These are phyloP conservation scores for Pneumocystis jirovecii DNA, from an alignment of 1,139 yeast genomes.

Conservation along the genomic window DNA sequence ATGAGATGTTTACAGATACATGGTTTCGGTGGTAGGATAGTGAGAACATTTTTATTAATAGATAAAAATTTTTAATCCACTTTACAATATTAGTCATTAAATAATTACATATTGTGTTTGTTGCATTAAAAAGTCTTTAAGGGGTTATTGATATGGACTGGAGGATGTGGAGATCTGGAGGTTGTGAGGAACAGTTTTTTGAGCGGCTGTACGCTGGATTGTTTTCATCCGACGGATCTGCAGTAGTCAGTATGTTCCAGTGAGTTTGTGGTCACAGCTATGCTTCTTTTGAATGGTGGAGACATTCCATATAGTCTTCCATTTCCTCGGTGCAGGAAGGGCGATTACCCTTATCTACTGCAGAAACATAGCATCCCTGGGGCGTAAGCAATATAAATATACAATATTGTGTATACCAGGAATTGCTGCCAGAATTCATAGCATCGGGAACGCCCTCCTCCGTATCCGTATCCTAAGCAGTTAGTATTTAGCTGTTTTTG, in stretches of 20 bases:
- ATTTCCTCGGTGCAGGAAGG: slow-evolving; percentile 28
- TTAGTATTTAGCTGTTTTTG: neutral
- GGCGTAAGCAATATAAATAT: neutral
- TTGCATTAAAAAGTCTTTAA: no score
- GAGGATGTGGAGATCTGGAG: no score
- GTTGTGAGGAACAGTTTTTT: no score
- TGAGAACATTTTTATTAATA: neutral
- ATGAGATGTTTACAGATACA: neutral
- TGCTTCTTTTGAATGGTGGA: slow-evolving; percentile 34
- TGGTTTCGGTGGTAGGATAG: neutral
- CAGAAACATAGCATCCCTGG: neutral
- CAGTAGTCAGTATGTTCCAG: neutral
- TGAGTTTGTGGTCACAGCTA: neutral
- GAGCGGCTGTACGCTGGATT: neutral
- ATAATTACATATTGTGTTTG: no score
- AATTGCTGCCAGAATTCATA: slow-evolving; percentile 23
- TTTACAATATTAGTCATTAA: no score
- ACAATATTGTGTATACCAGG: neutral
- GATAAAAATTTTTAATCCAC: neutral
- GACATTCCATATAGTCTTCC: slow-evolving; percentile 36
- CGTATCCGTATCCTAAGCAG: slow-evolving; percentile 29
- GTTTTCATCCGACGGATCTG: neutral
- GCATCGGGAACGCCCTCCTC: slow-evolving; percentile 36
- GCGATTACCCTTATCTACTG: slow-evolving; percentile 9
- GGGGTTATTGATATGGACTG: no score